Conservation (phyloP, 1,284 basidiomycete genomes). For the Apiotrichum brassicae region DNA sequence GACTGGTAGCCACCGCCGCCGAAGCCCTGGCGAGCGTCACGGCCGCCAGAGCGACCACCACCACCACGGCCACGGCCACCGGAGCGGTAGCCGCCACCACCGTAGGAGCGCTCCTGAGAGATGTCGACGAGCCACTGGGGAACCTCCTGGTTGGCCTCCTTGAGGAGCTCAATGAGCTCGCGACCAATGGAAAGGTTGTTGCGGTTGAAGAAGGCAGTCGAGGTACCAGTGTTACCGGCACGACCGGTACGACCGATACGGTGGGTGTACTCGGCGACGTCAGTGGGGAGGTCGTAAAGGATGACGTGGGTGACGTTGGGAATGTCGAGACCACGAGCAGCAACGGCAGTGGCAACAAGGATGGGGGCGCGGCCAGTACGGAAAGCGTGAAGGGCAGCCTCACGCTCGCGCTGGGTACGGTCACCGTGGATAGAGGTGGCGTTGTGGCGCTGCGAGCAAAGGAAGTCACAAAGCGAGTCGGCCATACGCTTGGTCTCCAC, state of each 20-base stretch:
- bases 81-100: constrained; percentile 52
- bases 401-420: constrained; percentile 94
- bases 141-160: constrained; percentile 95
- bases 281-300: constrained; percentile 90
- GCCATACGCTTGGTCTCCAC: constrained; percentile 99
- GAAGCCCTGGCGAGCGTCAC: constrained; percentile 47
- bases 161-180: constrained; percentile 84
- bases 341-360: constrained; percentile 96
- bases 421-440: constrained; percentile 99
- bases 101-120: constrained; percentile 72
- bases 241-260: constrained; percentile 98
- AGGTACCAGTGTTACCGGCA: constrained; percentile 95
- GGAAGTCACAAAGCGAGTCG: constrained; percentile 94
- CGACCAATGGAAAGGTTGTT: constrained; percentile 86
- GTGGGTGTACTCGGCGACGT: constrained; percentile 98
- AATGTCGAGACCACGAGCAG: constrained; percentile 97
- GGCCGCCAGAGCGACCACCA: constrained; percentile 55
- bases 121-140: constrained; percentile 87
- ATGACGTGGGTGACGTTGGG: constrained; percentile 99
- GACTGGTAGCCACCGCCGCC: constrained; percentile 40
- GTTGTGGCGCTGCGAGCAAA: constrained; percentile 73
- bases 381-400: constrained; percentile 92
- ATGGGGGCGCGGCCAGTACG: constrained; percentile 89
- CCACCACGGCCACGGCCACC: constrained; percentile 55
- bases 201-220: constrained; percentile 91